Evolutionary conservation across 2,329 filamentous ascomycete genomes (phyloP), one percentile per base, ranked within the genome.

Genomic region (Cucurbitaria berberidis): DNA sequence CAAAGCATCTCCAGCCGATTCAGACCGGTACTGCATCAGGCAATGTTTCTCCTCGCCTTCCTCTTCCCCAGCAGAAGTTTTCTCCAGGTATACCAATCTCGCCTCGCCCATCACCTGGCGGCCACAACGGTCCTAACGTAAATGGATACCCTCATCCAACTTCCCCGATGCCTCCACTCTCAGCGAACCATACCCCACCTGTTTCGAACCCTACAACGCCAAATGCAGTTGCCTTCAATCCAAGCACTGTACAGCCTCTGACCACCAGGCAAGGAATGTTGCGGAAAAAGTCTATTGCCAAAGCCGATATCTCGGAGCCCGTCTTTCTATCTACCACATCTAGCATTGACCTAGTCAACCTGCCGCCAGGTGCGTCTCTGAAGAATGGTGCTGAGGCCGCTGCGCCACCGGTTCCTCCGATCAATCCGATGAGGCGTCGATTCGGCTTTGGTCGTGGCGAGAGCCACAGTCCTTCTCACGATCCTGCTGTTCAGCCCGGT

Each of bases 291-390:
- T 78, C 81, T 0, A 78, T 88, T 42, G 81, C 82, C 57, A 88
- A 88, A 70, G 76, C 78, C 11, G 81, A 83, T 51, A 88, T 88
- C 44, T 86, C 84, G 2, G 85, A 88, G 62, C 86, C 86, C 0
- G 76, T 75, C 3, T 77, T 84, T 54, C 64, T 82, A 22, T 82
- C 80, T 1, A 78, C 78, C 9, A 87, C 85, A 3, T 85, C 82
- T 2, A 82, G 83, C 39, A 79, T 86, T 24, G 83, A 85, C 40
- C 82, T 82, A 0, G 77, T 86, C 30, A 82, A 81, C 30, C 76
- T 87, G 10, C 84, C 84, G 13, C 66, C 79, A n/a, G 82, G 82
- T 24, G 81, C 82, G 1, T 82, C 80, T 5, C 74, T 84, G 30
- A 80, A 75, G 70, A 85, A 83, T 51, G 82, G 82, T 42, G 78